These are phyloP conservation scores for Backusella liffmaniae DNA, from an alignment of 192 early-diverging fungal species.

Conservation along the genomic window DNA sequence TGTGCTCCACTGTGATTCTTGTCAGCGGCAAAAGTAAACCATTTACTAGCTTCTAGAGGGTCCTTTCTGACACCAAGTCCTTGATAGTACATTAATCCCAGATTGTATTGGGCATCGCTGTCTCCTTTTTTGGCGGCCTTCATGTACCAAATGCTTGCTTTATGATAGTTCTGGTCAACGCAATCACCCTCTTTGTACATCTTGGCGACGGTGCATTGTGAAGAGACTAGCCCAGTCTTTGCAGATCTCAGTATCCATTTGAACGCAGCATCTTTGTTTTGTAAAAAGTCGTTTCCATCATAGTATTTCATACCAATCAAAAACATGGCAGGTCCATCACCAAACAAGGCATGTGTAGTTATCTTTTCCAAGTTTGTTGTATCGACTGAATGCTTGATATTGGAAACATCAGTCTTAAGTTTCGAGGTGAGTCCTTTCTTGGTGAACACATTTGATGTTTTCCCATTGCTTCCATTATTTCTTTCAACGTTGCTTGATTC, in stretches of 20 bases:
- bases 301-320: neutral
- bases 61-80: conserved; percentile 6
- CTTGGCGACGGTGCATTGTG: neutral
- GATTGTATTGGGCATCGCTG: conserved; percentile 23
- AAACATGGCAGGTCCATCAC: neutral
- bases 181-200: neutral
- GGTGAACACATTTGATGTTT: neutral
- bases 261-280: neutral
- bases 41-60: neutral
- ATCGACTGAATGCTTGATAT: neutral
- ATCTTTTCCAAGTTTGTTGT: neutral
- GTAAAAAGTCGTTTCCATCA: neutral
- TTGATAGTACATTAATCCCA: neutral
- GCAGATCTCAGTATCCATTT: neutral
- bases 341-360: neutral
- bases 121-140: conserved; percentile 25
- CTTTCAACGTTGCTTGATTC: neutral
- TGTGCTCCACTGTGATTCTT: neutral
- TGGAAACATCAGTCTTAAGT: neutral
- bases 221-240: neutral
- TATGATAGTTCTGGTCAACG: neutral
- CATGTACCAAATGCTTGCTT: conserved; percentile 28
- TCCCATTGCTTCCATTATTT: no score
- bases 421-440: neutral
- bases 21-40: neutral